Base-by-base conservation (phyloP, 768 basidiomycete species). In the Tricholoma sp. region DNA sequence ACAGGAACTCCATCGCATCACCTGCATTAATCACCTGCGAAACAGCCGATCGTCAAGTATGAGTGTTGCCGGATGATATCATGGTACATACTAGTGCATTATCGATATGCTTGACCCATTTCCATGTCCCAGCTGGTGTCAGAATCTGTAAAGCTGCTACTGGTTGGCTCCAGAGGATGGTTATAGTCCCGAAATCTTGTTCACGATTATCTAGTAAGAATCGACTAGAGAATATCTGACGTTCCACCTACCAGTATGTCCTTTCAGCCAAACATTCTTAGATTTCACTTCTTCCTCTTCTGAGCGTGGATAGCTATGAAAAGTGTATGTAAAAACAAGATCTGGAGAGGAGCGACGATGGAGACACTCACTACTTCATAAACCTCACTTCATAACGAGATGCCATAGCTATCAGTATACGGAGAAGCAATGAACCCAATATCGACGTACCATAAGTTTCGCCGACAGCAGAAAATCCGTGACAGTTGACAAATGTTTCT, bases 81-180 rank as follows among this genome's bases (percentile, higher is more conserved):
- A 31, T 6, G 18, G 53, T 44, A 3, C 58, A 12, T 41, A 79
- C 78, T 20, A 80, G 66, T 0, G 78, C 78, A 53, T 79, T 79
- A 15, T 77, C 76, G 20, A 78, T 68, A 54, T 80, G 78, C 51
- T 67, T 71, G 6, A 81, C 69, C 77, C 77, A 79, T 41, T 72
- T 71, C 79, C 80, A 80, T 28, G 63, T 63, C 0, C 75, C 75
- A 24, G 74, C 72, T 0, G 60, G 74, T 6, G 71, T 71, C 13
- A 76, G 65, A 42, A 80, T 79, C 50, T 80, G 79, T 17, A 80
- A 63, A 0, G 74, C 78, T 0, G 74, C 66, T 5, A 80, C 74
- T 6, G 80, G 79, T 50, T 82, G 79, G 48, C 77, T 78, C 68
- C 74, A 80, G 0, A 82, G 68, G 33, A 80, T 71, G 0, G 77